phyloP scores from a whole-genome alignment of 768 basidiomycete genomes.

The Mycena venus region DNA sequence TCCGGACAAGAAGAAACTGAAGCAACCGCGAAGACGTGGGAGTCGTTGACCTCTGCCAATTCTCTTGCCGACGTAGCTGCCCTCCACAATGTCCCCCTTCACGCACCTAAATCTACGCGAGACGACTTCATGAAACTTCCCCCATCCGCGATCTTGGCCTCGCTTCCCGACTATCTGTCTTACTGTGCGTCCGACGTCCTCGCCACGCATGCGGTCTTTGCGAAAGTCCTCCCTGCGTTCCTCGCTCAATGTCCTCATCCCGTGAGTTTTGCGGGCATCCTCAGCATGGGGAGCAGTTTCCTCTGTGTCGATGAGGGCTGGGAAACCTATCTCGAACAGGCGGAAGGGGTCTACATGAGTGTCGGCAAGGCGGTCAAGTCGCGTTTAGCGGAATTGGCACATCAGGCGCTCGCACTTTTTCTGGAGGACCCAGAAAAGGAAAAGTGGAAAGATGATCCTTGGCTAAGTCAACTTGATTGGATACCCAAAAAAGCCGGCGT shows the following conservation, averaged over 20 bases:
- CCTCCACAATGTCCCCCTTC: constrained; percentile 63
- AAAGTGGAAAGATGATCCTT: constrained; percentile 80
- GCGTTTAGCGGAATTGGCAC: constrained; percentile 78
- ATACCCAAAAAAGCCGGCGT: constrained; percentile 84
- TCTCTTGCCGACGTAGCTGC: constrained; percentile 93
- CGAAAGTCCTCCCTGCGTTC: constrained; percentile 84
- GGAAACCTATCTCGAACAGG: constrained; percentile 84
- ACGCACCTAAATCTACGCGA: constrained; percentile 51
- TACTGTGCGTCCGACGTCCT: constrained; percentile 92
- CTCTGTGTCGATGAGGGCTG: constrained; percentile 92
- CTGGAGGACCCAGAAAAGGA: constrained; percentile 49
- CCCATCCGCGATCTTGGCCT: constrained; percentile 72
- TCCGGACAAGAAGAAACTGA: constrained; percentile 40
- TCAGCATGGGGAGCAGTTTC: constrained; percentile 93
- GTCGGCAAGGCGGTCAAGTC: constrained; percentile 74
- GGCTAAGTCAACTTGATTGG: constrained; percentile 96
- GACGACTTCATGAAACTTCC: constrained; percentile 81
- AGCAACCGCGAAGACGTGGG: constrained; percentile 76
- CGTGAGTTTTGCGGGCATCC: constrained; percentile 90
- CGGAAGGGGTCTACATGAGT: constrained; percentile 82
- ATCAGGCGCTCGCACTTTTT: constrained; percentile 62
- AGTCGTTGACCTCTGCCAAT: constrained; percentile 92
- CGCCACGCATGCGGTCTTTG: constrained; percentile 87
- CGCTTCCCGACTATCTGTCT: constrained; percentile 79
- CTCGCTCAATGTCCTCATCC: constrained; percentile 89